Evolutionary conservation across 192 early-diverging fungal genomes (phyloP).

Genomic region (Backusella liffmaniae): DNA sequence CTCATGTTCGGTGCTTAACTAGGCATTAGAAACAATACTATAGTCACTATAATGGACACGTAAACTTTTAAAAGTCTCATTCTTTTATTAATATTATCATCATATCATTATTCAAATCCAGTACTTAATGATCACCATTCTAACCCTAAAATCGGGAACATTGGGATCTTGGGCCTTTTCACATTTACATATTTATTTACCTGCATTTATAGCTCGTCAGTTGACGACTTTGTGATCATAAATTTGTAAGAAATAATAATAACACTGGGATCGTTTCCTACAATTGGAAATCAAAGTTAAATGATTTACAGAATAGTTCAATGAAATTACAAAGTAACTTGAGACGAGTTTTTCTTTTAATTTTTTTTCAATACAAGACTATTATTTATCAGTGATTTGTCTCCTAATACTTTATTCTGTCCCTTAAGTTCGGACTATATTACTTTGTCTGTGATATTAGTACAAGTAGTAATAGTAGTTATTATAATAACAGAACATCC

Average conservation of each 20-base stretch:
- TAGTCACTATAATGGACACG: not conserved
- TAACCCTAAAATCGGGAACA: not conserved
- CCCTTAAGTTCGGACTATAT: not conserved
- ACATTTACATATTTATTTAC: not conserved
- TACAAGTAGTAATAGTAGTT: not conserved
- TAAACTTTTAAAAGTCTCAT: not conserved
- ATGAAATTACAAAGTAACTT: not conserved
- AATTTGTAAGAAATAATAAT: not conserved
- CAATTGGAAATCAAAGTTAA: not conserved
- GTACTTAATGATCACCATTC: not conserved
- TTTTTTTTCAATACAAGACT: not conserved
- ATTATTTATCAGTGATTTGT: not conserved
- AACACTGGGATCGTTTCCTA: not conserved
- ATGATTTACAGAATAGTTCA: not conserved
- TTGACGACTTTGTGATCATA: slow-evolving; percentile 1
- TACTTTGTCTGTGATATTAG: too few species aligned
- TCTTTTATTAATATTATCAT: not conserved
- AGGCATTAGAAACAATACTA: not conserved
- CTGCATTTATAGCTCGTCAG: not conserved
- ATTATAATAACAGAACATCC: not conserved
- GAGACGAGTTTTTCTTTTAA: not conserved
- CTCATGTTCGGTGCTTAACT: not conserved
- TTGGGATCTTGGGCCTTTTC: not conserved
- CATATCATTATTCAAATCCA: not conserved
- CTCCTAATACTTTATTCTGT: not conserved